phyloP scores from a whole-genome alignment of 2,329 filamentous ascomycete genomes.

The Colletotrichum tropicicola region DNA sequence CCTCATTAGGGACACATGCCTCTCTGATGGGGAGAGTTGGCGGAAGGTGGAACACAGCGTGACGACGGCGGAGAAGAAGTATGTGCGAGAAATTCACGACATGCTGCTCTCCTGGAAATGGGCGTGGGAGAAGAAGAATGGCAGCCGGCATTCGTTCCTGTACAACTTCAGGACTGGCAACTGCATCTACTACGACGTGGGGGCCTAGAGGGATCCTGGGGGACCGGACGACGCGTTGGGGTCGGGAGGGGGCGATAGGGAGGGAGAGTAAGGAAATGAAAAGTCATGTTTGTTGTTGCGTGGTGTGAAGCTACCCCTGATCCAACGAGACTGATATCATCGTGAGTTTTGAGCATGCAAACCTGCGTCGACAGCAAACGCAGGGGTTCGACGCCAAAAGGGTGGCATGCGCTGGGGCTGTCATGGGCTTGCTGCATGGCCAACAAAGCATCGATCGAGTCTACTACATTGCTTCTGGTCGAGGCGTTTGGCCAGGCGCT shows the following conservation, averaged over 20 bases:
- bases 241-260: background rate
- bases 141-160: conserved; percentile 79
- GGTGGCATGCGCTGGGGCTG: background rate
- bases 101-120: conserved; percentile 72
- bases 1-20: conserved; percentile 74
- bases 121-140: conserved; percentile 62
- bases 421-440: conserved; percentile 1
- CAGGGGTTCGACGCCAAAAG: conserved; percentile 14
- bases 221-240: background rate
- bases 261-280: background rate
- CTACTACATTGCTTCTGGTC: background rate
- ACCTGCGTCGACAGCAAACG: background rate
- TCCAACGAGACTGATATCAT: background rate
- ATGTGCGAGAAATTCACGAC: conserved; percentile 84
- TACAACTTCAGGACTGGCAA: conserved; percentile 90
- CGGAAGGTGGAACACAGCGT: conserved; percentile 81
- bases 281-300: background rate
- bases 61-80: conserved; percentile 80
- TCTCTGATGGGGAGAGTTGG: conserved; percentile 88
- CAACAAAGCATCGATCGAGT: conserved; percentile 21
- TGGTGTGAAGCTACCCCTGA: background rate
- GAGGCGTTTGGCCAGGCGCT: conserved; percentile 12
- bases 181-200: conserved; percentile 87
- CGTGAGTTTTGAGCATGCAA: background rate
- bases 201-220: conserved; percentile 39